A percentile compares a stretch with the other conserved stretches of the same genome.
phyloP scores from a whole-genome alignment of 202 grass and related monocot species.

The Cymbopogon flexuosus region DNA sequence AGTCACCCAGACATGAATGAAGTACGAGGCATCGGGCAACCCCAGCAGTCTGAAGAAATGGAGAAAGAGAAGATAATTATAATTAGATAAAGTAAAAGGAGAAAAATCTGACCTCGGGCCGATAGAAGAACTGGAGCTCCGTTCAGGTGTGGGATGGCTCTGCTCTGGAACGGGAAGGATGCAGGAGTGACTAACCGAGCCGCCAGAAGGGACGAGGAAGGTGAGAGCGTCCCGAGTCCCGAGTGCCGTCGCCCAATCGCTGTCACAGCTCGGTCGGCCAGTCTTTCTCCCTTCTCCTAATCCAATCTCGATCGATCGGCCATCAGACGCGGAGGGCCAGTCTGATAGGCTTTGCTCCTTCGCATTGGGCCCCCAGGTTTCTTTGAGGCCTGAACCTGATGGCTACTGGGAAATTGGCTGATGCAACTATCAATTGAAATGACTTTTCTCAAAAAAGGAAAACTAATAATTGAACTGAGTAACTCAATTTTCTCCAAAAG shows the following conservation, averaged over 20 bases:
- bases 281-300: not conserved
- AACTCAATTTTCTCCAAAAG: too few species aligned
- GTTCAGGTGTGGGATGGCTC: not conserved
- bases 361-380: not conserved
- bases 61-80: not conserved
- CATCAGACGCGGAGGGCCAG: too few species aligned
- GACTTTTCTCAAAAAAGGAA: too few species aligned
- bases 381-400: not conserved
- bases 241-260: not conserved
- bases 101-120: constrained; percentile 22
- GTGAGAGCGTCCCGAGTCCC: not conserved
- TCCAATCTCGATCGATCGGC: not conserved
- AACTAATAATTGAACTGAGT: not conserved
- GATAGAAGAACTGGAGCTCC: not conserved
- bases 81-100: not conserved
- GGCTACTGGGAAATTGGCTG: too few species aligned
- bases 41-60: not conserved
- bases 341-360: not conserved
- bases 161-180: not conserved
- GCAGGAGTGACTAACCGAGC: not conserved
- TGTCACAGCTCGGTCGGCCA: not conserved
- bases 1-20: not conserved
- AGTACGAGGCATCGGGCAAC: not conserved
- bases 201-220: constrained; percentile 1
- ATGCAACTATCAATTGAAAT: too few species aligned